Conservation (phyloP, 2,329 filamentous ascomycete species). For the Alternaria sp. region DNA sequence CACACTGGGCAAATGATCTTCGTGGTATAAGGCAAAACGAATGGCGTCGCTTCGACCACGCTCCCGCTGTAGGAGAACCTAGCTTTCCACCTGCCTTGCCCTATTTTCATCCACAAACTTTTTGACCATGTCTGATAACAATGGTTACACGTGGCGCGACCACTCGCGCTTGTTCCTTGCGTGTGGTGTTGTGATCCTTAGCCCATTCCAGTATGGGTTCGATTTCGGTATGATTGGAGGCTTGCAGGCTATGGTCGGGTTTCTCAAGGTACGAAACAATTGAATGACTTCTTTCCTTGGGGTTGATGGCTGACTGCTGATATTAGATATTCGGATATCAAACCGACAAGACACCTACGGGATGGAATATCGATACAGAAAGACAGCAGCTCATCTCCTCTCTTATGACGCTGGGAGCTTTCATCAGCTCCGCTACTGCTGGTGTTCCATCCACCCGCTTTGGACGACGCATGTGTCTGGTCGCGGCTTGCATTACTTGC, state of each 20-base stretch:
- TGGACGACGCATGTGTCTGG: slow-evolving; percentile 58
- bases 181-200: slow-evolving; percentile 59
- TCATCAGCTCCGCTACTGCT: slow-evolving; percentile 53
- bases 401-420: slow-evolving; percentile 58
- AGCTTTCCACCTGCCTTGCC: not conserved
- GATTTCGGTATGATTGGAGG: slow-evolving; percentile 63
- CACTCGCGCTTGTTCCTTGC: slow-evolving; percentile 59
- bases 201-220: slow-evolving; percentile 63
- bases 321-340: slow-evolving; percentile 42
- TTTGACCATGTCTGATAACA: slow-evolving; percentile 30
- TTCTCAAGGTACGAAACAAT: slow-evolving; percentile 52
- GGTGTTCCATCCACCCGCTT: slow-evolving; percentile 53
- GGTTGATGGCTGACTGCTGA: not conserved
- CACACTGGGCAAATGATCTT: slow-evolving; percentile 28
- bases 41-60: slow-evolving; percentile 3
- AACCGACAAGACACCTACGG: slow-evolving; percentile 43
- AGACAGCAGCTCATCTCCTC: slow-evolving; percentile 58
- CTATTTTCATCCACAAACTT: not conserved
- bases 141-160: slow-evolving; percentile 42
- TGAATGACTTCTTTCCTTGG: too few relatives aligned
- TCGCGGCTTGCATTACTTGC: slow-evolving; percentile 60
- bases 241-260: slow-evolving; percentile 61
- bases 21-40: slow-evolving; percentile 29
- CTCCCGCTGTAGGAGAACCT: not conserved
- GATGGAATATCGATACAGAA: slow-evolving; percentile 55